Evolutionary conservation across 441 rosid genomes (phyloP).

Genomic region (Pelargonium australe): DNA sequence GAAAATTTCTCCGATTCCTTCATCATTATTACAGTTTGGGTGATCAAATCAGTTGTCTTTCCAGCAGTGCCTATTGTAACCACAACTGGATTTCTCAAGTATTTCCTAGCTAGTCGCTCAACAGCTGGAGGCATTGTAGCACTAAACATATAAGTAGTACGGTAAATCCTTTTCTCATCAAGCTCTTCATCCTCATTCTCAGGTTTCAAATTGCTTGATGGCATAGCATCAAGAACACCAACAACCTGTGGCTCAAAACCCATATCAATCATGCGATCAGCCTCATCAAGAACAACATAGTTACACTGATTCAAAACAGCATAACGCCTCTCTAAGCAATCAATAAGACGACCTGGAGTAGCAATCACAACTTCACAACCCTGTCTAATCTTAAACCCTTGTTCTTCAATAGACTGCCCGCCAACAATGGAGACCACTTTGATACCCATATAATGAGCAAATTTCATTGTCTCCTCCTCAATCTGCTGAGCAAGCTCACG

Average conservation of each 20-base stretch:
- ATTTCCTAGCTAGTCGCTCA: constrained; percentile 88
- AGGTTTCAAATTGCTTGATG: constrained; percentile 86
- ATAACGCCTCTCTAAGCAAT: constrained; percentile 83
- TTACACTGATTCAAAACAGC: constrained; percentile 84
- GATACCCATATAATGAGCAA: constrained; percentile 80
- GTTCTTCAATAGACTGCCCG: constrained; percentile 91
- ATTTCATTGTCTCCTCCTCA: constrained; percentile 90
- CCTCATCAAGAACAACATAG: constrained; percentile 93
- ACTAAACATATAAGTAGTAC: constrained; percentile 92
- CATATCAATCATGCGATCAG: constrained; percentile 95
- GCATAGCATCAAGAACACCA: constrained; percentile 91
- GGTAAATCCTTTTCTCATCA: constrained; percentile 81
- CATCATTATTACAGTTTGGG: constrained; percentile 75
- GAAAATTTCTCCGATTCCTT: constrained; percentile 68
- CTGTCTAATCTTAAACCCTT: constrained; percentile 80
- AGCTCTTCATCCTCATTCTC: constrained; percentile 97
- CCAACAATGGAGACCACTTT: constrained; percentile 91
- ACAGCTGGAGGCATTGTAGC: constrained; percentile 96
- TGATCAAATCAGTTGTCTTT: constrained; percentile 75
- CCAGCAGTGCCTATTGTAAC: constrained; percentile 94
- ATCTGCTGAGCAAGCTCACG: constrained; percentile 91
- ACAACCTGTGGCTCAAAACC: constrained; percentile 96
- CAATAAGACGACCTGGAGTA: constrained; percentile 78
- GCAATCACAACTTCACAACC: constrained; percentile 96
- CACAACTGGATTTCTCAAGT: constrained; percentile 88